phyloP scores from a whole-genome alignment of 2,329 filamentous ascomycete species.

The Colletotrichum eremochloae region DNA sequence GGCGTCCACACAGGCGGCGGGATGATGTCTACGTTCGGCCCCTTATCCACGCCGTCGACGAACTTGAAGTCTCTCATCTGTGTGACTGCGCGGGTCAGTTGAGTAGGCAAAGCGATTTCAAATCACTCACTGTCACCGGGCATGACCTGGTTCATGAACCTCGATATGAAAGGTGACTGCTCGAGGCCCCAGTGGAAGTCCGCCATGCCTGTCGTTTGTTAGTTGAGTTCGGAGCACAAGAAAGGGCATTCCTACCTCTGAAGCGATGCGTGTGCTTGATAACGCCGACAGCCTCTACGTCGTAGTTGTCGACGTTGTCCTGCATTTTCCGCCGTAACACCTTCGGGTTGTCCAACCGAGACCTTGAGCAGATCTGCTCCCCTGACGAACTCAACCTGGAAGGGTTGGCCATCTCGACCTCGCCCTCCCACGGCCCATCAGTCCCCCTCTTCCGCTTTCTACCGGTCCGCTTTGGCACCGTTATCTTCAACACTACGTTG shows the following conservation, averaged over 20 bases:
- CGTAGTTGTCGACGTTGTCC: slow-evolving; percentile 78
- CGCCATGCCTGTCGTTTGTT: slow-evolving; percentile 69
- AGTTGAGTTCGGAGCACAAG: neutral
- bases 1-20: slow-evolving; percentile 85
- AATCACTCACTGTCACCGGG: slow-evolving; percentile 73
- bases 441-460: slow-evolving; percentile 87
- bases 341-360: slow-evolving; percentile 65
- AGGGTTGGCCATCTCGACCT: slow-evolving; percentile 51
- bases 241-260: slow-evolving; percentile 65
- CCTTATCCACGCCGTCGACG: slow-evolving; percentile 67
- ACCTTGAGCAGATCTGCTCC: slow-evolving; percentile 56
- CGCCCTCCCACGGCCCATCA: slow-evolving; percentile 71
- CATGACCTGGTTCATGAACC: slow-evolving; percentile 78
- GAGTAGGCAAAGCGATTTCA: slow-evolving; percentile 57
- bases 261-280: slow-evolving; percentile 89
- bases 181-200: slow-evolving; percentile 88
- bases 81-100: slow-evolving; percentile 50
- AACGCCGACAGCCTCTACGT: slow-evolving; percentile 77
- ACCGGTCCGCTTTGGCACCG: slow-evolving; percentile 87
- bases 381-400: slow-evolving; percentile 19
- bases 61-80: slow-evolving; percentile 71
- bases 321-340: slow-evolving; percentile 73
- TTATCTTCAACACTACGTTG: slow-evolving; percentile 88
- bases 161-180: slow-evolving; percentile 76
- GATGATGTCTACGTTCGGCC: slow-evolving; percentile 76